phyloP scores from a whole-genome alignment of 1,284 basidiomycete species.

The Apiotrichum domesticum region DNA sequence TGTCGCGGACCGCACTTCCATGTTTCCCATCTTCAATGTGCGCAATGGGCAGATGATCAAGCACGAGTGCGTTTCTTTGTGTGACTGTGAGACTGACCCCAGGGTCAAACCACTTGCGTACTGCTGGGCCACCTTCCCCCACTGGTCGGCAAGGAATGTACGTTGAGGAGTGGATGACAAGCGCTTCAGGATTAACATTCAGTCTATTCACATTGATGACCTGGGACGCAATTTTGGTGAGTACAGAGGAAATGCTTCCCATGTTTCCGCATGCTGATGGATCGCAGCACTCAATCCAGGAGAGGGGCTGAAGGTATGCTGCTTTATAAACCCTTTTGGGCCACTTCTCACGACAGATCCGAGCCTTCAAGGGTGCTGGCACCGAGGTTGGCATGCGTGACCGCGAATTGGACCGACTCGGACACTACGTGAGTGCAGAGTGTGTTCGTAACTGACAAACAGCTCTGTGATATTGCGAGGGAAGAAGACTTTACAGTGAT shows the following conservation, averaged over 20 bases:
- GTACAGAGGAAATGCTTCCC: too few species aligned
- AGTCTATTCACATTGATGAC: constrained; percentile 81
- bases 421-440: constrained; percentile 51
- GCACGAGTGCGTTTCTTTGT: constrained; percentile 52
- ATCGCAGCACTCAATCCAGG: constrained; percentile 59
- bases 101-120: constrained; percentile 75
- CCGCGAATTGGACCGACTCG: constrained; percentile 60
- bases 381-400: constrained; percentile 57
- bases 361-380: constrained; percentile 69
- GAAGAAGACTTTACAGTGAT: constrained; percentile 34
- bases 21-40: constrained; percentile 73
- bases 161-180: constrained; percentile 53
- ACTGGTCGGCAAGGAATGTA: constrained; percentile 57
- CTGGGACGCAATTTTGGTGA: constrained; percentile 71
- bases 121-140: constrained; percentile 78
- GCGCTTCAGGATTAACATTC: not conserved
- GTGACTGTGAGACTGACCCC: constrained; percentile 30
- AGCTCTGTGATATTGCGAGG: constrained; percentile 32
- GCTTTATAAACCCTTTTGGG: not conserved
- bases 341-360: constrained; percentile 50
- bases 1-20: constrained; percentile 77
- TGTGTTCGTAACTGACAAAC: too few species aligned
- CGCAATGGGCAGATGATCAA: constrained; percentile 67
- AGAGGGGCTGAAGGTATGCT: constrained; percentile 61
- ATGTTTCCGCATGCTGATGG: too few species aligned